Evolutionary conservation across 305 asterid genomes (phyloP), one percentile per base, ranked within the genome.

Genomic region (Petunia hybrid): DNA sequence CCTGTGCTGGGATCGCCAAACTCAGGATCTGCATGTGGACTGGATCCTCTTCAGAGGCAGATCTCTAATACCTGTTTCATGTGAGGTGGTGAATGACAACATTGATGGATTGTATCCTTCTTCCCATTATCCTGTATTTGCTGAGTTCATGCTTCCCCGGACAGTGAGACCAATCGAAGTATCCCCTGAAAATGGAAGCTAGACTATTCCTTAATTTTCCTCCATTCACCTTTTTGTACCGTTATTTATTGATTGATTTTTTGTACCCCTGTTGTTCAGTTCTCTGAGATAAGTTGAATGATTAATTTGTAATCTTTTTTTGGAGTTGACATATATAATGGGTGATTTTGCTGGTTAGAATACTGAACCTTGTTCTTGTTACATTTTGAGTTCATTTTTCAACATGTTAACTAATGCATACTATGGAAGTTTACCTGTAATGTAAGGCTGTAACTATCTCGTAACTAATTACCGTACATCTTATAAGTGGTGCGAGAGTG

Each of bases 1-100:
- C 87, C 98, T 96, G 73, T 96, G 99, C 82, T 96, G 99, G 99
- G 99, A 96, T 84, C 97, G 98, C 35, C 99, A 96, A 84, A 96
- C 98, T 38, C 99, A 96, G 86, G 99, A 96, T 87, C 89, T 96
- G 62, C 99, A 96, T 51, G 80, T 94, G 0, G 99, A 96, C 89
- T 96, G 99, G 99, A 91, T 96, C 82, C 97, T 96, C 53, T 96
- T 92, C 87, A 80, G 98, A 79, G 99, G 98, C 71, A 86, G 98
- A 79, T 90, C 98, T 7, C 82, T 96, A 74, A 77, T 89, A 81
- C 98, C 98, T 0, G 93, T 94, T 66, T 94, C 94, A 0, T 94
- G 95, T 80, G 98, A 93, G 89, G 94, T 93, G 84, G 97, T 96
- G 82, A 94, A 82, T 35, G 98, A 94, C 87, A 93, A 96, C 66